Base-by-base conservation (phyloP, 768 basidiomycete species). In the Trametes cubensis region DNA sequence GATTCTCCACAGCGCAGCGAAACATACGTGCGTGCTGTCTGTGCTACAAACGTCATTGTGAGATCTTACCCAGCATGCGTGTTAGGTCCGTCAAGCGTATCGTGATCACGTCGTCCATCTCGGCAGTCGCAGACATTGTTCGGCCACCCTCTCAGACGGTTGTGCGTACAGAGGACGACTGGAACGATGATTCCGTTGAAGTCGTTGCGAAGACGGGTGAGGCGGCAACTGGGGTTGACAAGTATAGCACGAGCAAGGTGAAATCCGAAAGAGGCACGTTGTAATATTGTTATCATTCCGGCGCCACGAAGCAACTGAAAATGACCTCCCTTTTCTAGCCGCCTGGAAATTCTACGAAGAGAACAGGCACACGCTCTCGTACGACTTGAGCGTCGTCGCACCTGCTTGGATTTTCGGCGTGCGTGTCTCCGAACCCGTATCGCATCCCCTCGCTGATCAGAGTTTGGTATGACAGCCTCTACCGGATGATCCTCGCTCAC, bases 101-200 rank as follows among this genome's bases (percentile, higher is more conserved):
- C 15, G 85, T 86, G 1, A 85, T 88, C 74, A 77, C 75, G 0
- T 84, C 84, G 0, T 88, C 87, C 1, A 73, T 74, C 44, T 85
- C 83, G 7, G 73, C 83, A 2, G 65, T 85, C 38, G 49, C 49
- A n/a, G 60, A 71, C 0, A 67, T 17, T n/a, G 64, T 66, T 0
- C 70, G 76, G 1, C 67, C 66, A 0, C 66, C 71, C 0, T 55
- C 62, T 21, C 50, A 57, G 14, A 34, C 34, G 10, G 34, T 11
- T 6, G 73, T 74, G 2, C 82, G 79, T 64, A 76, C 73, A 20
- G 85, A 88, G 68, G 65, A 67, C 14, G 79, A 90, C 68, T 90
- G 89, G 90, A 87, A 88, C 65, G 70, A 82, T 14, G 73, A 73
- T 54, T 74, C 81, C 2, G 68, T 83, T 14, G 69, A 75, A 11